Percentiles rank a stretch among this genome's conserved stretches.
These are phyloP conservation scores for Camelina hispida DNA, from an alignment of 345 rosid species.

Conservation along the genomic window DNA sequence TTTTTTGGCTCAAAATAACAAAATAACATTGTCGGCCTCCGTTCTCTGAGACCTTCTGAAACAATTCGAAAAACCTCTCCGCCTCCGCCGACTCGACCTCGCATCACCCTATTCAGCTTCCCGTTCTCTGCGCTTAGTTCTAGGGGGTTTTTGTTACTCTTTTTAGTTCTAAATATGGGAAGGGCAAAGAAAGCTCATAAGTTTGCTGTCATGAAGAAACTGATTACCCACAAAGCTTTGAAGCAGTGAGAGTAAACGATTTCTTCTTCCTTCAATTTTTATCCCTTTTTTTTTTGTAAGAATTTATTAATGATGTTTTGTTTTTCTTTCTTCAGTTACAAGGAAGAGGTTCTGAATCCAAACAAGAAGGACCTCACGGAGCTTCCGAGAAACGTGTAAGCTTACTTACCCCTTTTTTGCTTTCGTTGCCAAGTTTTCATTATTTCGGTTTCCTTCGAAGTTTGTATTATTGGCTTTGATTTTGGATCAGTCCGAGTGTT, in stretches of 20 bases:
- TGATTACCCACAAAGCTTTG: slow-evolving; percentile 65
- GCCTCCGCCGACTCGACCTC: slow-evolving; percentile 16
- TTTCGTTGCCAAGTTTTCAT: not conserved
- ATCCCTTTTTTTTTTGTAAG: not conserved
- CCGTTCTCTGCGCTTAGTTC: too few relatives aligned
- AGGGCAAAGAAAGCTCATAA: slow-evolving; percentile 74
- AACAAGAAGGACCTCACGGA: slow-evolving; percentile 72
- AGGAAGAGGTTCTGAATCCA: slow-evolving; percentile 88
- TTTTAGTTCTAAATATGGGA: slow-evolving; percentile 57
- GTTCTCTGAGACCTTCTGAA: slow-evolving; percentile 1
- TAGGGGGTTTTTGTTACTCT: not conserved
- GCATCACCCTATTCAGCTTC: not conserved
- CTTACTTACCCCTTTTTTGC: not conserved
- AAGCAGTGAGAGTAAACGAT: slow-evolving; percentile 52
- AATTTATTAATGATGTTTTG: not conserved
- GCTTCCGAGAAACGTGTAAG: slow-evolving; percentile 95
- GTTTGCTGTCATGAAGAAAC: slow-evolving; percentile 82
- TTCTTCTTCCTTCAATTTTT: slow-evolving; percentile 3
- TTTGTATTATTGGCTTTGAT: not conserved
- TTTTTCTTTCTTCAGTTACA: slow-evolving; percentile 58
- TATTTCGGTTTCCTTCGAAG: not conserved
- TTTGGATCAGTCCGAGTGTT: slow-evolving; percentile 70
- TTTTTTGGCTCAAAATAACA: too few relatives aligned
- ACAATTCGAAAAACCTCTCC: not conserved
- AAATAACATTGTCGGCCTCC: too few relatives aligned